These are phyloP conservation scores for Bruguiera parviflora DNA, from an alignment of 345 rosid genomes.

Conservation along the genomic window DNA sequence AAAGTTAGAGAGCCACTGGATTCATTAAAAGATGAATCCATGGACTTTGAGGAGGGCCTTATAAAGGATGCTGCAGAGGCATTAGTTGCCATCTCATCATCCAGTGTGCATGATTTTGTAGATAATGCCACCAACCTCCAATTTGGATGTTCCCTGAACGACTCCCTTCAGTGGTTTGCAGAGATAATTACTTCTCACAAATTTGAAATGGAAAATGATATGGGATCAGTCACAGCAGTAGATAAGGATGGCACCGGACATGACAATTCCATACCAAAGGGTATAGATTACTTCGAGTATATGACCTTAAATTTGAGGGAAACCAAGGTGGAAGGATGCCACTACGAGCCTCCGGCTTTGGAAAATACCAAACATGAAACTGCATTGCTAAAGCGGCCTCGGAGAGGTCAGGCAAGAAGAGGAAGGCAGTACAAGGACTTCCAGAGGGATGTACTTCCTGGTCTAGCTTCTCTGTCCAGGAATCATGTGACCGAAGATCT, in stretches of 20 bases:
- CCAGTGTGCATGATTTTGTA: constrained; percentile 19
- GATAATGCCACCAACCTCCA: constrained; percentile 2
- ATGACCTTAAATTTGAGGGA: constrained; percentile 62
- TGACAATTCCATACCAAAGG: constrained; percentile 20
- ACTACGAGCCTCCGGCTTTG: constrained; percentile 34
- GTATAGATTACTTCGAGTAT: constrained; percentile 60
- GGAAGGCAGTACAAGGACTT: constrained; percentile 75
- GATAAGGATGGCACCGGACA: constrained; percentile 9
- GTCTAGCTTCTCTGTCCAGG: constrained; percentile 53
- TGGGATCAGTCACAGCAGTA: not conserved
- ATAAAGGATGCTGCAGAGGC: constrained; percentile 56
- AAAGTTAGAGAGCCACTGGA: constrained; percentile 21
- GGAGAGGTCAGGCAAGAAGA: constrained; percentile 64
- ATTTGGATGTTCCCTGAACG: constrained; percentile 19
- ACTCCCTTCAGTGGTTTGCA: constrained; percentile 64
- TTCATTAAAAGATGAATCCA: constrained; percentile 13
- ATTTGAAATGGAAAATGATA: constrained; percentile 23
- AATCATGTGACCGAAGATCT: constrained; percentile 70
- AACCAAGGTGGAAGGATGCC: constrained; percentile 38
- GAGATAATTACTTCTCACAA: constrained; percentile 36
- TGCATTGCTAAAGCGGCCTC: constrained; percentile 38
- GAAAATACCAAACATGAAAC: constrained; percentile 37
- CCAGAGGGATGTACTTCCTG: constrained; percentile 70
- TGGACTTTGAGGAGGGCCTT: constrained; percentile 24
- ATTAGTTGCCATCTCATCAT: constrained; percentile 51